Base-by-base conservation (phyloP, 192 early-diverging fungal genomes). In the Funneliformis mosseae region DNA sequence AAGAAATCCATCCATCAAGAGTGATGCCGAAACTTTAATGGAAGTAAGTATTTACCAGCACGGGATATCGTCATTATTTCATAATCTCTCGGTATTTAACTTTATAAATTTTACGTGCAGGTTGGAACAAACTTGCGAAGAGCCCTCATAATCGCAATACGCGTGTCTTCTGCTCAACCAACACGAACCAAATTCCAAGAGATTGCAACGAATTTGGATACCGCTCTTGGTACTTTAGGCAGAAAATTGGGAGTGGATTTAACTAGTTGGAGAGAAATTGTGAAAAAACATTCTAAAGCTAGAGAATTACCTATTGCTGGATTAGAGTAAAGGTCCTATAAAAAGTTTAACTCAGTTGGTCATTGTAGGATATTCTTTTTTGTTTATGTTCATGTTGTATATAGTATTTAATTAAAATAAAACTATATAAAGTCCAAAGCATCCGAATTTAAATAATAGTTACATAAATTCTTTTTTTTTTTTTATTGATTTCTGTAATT, bases 181-280 rank as follows among this genome's bases (percentile, higher is more conserved):
- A 48, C 71, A 42, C 23, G 33, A 18, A 45, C 8, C 4, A 73
- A 73, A 73, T 73, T 28, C n/a, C 71, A 73, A 50, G 71, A 73
- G 27, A 9, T 73, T 73, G 71, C 71, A 28, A 50, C 45, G 1
- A 73, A 73, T 73, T 48, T 73, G 6, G 43, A 48, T 28, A 73
- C 25, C 25, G 42, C 71, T 18, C 0, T 73, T 50, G 23, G 11
- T 45, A 73, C 71, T 23, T 50, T 73, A 12, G 14, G 71, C 33
- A 73, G 46, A 48, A 73, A 27, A 73, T 23, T 73, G 27, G 45
- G 25, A 16, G 43, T 50, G 3, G 25, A 73, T 55, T 46, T 73
- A 28, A 14, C 43, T 7, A 16, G 45, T 14, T 73, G 71, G 71
- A 5, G 1, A 73, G 8, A 12, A 14, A 8, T 28, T 48, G 25